Percentiles rank a stretch among this genome's conserved stretches.
Evolutionary conservation across 2,329 filamentous ascomycete genomes (phyloP).

Genomic region (Colletotrichum lentis): DNA sequence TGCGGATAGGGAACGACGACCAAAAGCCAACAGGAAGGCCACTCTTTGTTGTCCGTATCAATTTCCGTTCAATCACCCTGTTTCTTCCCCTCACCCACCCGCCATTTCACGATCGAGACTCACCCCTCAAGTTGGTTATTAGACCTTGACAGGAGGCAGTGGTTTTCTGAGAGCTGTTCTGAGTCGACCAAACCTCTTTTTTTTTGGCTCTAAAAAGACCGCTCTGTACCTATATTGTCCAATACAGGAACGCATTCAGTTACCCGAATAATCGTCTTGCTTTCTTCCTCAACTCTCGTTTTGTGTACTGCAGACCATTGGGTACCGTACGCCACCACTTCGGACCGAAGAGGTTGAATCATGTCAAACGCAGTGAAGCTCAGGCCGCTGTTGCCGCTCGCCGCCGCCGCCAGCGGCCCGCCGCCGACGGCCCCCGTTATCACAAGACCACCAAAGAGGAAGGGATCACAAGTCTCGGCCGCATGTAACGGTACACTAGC

Average conservation of each 20-base stretch:
- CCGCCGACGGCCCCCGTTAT: not conserved
- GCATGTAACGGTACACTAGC: conserved; percentile 17
- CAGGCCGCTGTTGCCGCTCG: conserved; percentile 15
- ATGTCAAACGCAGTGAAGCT: conserved; percentile 9
- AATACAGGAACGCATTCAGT: not conserved
- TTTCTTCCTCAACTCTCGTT: not conserved
- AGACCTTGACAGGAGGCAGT: not conserved
- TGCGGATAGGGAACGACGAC: not conserved
- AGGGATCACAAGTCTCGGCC: conserved; percentile 9
- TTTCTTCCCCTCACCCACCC: not conserved
- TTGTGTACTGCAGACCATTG: not conserved
- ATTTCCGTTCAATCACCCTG: not conserved
- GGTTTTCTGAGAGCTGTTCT: not conserved
- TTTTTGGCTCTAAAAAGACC: not conserved
- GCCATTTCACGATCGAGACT: not conserved
- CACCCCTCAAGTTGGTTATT: not conserved
- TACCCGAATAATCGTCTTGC: not conserved
- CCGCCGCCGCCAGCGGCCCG: not conserved
- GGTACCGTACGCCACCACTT: not conserved
- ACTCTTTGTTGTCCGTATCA: not conserved
- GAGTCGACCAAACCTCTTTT: not conserved
- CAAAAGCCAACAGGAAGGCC: not conserved
- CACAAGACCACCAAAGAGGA: not conserved
- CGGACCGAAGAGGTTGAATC: not conserved
- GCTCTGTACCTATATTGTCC: not conserved